phyloP scores from a whole-genome alignment of 2,329 filamentous ascomycete genomes.

The Aspergillus brasiliensis region DNA sequence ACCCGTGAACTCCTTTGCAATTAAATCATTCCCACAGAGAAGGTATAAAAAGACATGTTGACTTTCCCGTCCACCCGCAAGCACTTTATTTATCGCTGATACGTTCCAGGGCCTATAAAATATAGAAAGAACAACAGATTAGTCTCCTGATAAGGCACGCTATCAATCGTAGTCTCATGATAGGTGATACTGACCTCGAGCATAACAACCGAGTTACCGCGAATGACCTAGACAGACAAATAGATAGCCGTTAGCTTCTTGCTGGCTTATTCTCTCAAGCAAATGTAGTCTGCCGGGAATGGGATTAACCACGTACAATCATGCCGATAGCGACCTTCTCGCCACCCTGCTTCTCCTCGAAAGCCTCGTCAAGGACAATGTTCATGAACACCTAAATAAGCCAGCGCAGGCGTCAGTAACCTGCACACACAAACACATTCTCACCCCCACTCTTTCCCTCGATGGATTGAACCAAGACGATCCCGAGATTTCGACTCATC shows the following conservation, averaged over 20 bases:
- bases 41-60: constrained; percentile 26
- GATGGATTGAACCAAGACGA: neutral
- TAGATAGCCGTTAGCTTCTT: constrained; percentile 11
- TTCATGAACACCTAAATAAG: constrained; percentile 84
- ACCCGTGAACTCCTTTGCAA: constrained; percentile 42
- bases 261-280: neutral
- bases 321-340: constrained; percentile 91
- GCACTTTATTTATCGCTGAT: constrained; percentile 45
- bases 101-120: constrained; percentile 43
- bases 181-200: constrained; percentile 63
- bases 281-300: no score
- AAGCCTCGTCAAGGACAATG: constrained; percentile 93
- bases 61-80: constrained; percentile 10
- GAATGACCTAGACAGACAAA: constrained; percentile 68
- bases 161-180: neutral
- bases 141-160: neutral
- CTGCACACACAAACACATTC: neutral
- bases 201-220: constrained; percentile 98
- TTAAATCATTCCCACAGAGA: constrained; percentile 27
- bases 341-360: constrained; percentile 89
- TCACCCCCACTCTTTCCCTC: no score
- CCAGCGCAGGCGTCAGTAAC: constrained; percentile 1
- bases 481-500: neutral
- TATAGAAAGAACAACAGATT: neutral
- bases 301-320: constrained; percentile 64